phyloP scores from a whole-genome alignment of 306 rosid species.

The Alnus glutinosa region DNA sequence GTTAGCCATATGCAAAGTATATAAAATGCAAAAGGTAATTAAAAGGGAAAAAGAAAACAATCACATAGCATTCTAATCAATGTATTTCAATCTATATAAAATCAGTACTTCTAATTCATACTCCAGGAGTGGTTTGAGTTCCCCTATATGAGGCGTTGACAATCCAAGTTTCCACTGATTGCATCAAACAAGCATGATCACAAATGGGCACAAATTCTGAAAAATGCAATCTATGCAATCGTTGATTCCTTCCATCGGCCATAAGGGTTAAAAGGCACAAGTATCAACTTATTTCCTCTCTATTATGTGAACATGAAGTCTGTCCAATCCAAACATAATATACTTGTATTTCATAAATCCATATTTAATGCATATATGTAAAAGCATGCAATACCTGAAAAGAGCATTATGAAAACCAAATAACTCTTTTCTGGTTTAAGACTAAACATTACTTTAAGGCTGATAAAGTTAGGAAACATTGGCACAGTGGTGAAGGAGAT shows the following conservation, averaged over 20 bases:
- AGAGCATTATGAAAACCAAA: too few relatives aligned
- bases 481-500: slow-evolving; percentile 1
- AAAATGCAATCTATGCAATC: neutral
- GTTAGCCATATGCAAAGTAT: neutral
- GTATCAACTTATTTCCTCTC: too few relatives aligned
- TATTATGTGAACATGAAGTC: too few relatives aligned
- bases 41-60: neutral
- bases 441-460: too few relatives aligned
- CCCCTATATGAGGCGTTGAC: neutral
- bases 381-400: too few relatives aligned
- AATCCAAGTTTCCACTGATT: neutral
- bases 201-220: neutral
- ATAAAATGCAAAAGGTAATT: slow-evolving; percentile 9
- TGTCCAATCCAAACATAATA: too few relatives aligned
- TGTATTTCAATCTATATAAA: neutral
- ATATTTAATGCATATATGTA: too few relatives aligned
- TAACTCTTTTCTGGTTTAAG: too few relatives aligned
- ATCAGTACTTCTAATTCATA: neutral
- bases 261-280: too few relatives aligned
- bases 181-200: neutral
- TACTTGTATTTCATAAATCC: too few relatives aligned
- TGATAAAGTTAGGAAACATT: neutral
- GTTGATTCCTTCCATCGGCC: neutral
- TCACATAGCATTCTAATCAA: neutral
- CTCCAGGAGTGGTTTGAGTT: neutral